Evolutionary conservation across 2,329 filamentous ascomycete species (phyloP).

Genomic region (Clonostachys rhizophaga): DNA sequence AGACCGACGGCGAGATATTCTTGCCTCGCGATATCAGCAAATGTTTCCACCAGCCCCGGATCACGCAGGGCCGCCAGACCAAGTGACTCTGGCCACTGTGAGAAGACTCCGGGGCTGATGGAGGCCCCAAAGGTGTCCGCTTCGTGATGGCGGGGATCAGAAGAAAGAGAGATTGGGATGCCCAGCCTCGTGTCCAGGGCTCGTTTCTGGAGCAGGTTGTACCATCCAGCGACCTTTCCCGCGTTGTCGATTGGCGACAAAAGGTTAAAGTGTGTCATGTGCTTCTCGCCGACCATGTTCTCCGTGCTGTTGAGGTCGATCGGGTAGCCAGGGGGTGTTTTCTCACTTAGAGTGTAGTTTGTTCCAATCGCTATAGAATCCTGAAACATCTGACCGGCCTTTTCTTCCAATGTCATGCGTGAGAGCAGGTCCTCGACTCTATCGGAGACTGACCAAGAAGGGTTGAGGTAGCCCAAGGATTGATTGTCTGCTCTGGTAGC

Average conservation of each 20-base stretch:
- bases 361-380: slow-evolving; percentile 19
- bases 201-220: slow-evolving; percentile 33
- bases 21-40: slow-evolving; percentile 42
- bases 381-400: slow-evolving; percentile 42
- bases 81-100: slow-evolving; percentile 45
- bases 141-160: slow-evolving; percentile 40
- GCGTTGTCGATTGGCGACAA: slow-evolving; percentile 35
- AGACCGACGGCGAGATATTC: slow-evolving; percentile 38
- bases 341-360: slow-evolving; percentile 11
- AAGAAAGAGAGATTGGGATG: slow-evolving; percentile 41
- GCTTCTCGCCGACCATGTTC: slow-evolving; percentile 8
- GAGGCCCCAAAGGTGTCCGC: slow-evolving; percentile 35
- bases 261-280: slow-evolving; percentile 38
- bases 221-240: slow-evolving; percentile 24
- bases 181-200: slow-evolving; percentile 39
- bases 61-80: slow-evolving; percentile 43
- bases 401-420: slow-evolving; percentile 42
- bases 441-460: slow-evolving; percentile 33
- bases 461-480: slow-evolving; percentile 13
- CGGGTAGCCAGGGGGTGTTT: too few relatives aligned
- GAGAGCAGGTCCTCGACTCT: slow-evolving; percentile 37
- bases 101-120: slow-evolving; percentile 35
- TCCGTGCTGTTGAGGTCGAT: slow-evolving; percentile 2
- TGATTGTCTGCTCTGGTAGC: too few relatives aligned
- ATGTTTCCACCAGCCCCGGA: slow-evolving; percentile 32